phyloP scores from a whole-genome alignment of 2,329 filamentous ascomycete genomes.

The Nakataea oryzae region DNA sequence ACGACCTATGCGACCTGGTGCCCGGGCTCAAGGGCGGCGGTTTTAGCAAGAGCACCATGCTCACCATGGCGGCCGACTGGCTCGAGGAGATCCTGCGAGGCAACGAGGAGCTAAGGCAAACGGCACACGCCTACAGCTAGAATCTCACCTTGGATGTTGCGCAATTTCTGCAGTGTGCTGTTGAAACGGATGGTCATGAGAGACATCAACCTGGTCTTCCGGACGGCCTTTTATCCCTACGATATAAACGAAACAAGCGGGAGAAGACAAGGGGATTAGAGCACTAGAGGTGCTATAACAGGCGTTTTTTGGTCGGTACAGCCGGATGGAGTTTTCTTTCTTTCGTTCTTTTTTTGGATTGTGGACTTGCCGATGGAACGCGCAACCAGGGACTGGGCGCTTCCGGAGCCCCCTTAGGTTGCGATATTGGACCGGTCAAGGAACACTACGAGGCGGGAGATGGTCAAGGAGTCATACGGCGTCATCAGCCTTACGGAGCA shows the following conservation, averaged over 20 bases:
- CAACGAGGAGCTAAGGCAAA: slow-evolving; percentile 47
- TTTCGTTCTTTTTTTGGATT: no score
- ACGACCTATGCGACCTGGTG: slow-evolving; percentile 67
- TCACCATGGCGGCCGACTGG: slow-evolving; percentile 68
- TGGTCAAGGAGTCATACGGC: not conserved
- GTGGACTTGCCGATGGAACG: not conserved
- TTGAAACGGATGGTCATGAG: no score
- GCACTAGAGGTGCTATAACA: not conserved
- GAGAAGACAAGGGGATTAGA: not conserved
- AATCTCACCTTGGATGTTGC: not conserved
- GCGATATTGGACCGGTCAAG: not conserved
- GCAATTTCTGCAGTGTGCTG: not conserved
- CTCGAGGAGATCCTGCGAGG: slow-evolving; percentile 62
- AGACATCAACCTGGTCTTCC: not conserved
- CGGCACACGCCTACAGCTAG: not conserved
- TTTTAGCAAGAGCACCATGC: slow-evolving; percentile 73
- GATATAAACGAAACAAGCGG: not conserved
- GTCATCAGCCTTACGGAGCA: not conserved
- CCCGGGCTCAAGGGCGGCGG: slow-evolving; percentile 64
- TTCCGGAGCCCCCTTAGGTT: not conserved
- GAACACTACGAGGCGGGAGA: not conserved
- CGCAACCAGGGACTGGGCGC: not conserved
- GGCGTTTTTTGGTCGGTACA: not conserved
- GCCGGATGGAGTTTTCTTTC: no score
- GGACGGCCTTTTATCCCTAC: not conserved